phyloP scores from a whole-genome alignment of 257 asterid species.

The Solanum lycopersicoides region DNA sequence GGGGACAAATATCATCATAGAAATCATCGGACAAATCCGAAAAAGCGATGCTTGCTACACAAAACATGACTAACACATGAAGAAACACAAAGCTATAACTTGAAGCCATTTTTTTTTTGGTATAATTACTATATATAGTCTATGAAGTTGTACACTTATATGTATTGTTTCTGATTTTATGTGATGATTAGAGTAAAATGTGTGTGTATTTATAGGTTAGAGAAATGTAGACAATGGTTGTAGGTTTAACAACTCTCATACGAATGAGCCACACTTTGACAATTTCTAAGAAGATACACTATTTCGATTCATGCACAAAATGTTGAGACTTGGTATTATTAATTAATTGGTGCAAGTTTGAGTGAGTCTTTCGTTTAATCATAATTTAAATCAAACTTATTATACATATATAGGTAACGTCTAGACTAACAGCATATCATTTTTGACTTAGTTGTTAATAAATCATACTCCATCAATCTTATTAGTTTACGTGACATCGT shows the following conservation, averaged over 20 bases:
- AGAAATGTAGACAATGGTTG: background rate
- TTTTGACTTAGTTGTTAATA: too few relatives aligned
- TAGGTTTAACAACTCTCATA: background rate
- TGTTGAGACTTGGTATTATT: too few relatives aligned
- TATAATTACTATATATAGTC: background rate
- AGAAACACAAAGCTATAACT: background rate
- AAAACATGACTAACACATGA: background rate
- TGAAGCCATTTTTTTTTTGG: background rate
- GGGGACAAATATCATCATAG: slow-evolving; percentile 3
- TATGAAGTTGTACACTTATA: background rate
- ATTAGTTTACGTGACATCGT: too few relatives aligned
- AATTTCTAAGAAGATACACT: too few relatives aligned
- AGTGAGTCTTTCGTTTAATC: too few relatives aligned
- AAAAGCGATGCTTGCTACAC: background rate
- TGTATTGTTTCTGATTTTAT: background rate
- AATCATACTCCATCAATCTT: too few relatives aligned
- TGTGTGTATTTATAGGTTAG: background rate
- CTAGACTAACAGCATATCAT: too few relatives aligned
- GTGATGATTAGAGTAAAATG: background rate
- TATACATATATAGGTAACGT: too few relatives aligned
- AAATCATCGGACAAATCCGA: background rate
- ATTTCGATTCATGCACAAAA: too few relatives aligned
- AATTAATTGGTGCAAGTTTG: too few relatives aligned
- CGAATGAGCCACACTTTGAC: background rate
- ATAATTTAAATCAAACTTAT: too few relatives aligned